A percentile compares a stretch with the other conserved stretches of the same genome.
Evolutionary conservation across 2,329 filamentous ascomycete species (phyloP).

Genomic region (Gremmenia infestans): DNA sequence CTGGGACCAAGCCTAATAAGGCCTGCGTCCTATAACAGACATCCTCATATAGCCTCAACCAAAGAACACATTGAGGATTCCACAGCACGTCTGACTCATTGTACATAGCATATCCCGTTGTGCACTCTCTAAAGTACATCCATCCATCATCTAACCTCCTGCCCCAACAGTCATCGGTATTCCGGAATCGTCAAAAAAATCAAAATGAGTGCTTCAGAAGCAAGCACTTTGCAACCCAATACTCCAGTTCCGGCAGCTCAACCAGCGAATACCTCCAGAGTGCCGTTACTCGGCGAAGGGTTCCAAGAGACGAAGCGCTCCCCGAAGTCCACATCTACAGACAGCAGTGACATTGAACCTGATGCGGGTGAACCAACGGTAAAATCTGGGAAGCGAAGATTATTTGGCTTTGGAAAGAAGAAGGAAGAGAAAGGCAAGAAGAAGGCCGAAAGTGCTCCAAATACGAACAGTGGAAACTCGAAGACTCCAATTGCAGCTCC

Average conservation of each 20-base stretch:
- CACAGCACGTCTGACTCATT: not conserved
- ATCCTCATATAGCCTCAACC: conserved; percentile 17
- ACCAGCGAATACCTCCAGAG: conserved; percentile 21
- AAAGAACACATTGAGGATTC: not conserved
- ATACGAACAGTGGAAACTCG: conserved; percentile 16
- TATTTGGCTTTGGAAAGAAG: conserved; percentile 61
- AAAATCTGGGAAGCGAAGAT: conserved; percentile 49
- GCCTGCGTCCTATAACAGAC: conserved; percentile 10
- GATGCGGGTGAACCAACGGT: conserved; percentile 23
- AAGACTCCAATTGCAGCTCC: conserved; percentile 25
- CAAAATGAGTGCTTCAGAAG: conserved; percentile 30
- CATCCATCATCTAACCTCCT: not conserved
- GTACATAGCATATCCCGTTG: not conserved
- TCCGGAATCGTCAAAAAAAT: conserved; percentile 14
- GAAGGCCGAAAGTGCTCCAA: conserved; percentile 26
- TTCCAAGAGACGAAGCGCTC: conserved; percentile 26
- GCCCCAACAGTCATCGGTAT: not conserved
- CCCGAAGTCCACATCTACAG: conserved; percentile 18
- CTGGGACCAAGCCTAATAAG: not conserved
- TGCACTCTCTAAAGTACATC: not conserved
- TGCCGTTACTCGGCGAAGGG: conserved; percentile 32
- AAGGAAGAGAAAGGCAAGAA: conserved; percentile 45
- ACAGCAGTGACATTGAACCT: conserved; percentile 25
- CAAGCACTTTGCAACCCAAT: conserved; percentile 26
- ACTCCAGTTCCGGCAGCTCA: conserved; percentile 22